Percentiles rank a stretch among this genome's conserved stretches.
phyloP scores from a whole-genome alignment of 108 stramenopile species.

The Pseudonitzschia delicatissima region DNA sequence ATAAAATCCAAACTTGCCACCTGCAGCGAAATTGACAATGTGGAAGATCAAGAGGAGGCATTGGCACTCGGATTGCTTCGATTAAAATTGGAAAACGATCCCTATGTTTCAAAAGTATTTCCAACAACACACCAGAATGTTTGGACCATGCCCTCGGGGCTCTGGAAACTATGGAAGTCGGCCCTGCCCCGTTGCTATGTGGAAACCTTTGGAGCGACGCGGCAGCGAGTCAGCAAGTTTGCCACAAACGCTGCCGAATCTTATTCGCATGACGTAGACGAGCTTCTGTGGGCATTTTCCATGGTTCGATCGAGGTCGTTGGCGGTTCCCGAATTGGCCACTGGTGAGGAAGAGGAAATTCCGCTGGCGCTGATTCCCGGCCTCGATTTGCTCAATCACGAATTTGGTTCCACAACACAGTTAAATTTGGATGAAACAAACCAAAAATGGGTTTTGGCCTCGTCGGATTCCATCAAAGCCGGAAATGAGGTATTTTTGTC shows the following conservation, averaged over 20 bases:
- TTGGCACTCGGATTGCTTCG: conserved; percentile 18
- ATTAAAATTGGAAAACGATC: conserved; percentile 8
- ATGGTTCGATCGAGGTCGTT: conserved; percentile 32
- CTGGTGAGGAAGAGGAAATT: not conserved
- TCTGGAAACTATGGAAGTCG: not conserved
- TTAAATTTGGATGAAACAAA: conserved; percentile 9
- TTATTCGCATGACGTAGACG: not conserved
- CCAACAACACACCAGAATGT: conserved; percentile 11
- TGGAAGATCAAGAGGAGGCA: conserved; percentile 15
- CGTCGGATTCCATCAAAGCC: conserved; percentile 18
- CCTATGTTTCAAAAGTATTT: conserved; percentile 21
- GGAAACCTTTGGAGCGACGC: conserved; percentile 28
- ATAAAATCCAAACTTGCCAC: not conserved
- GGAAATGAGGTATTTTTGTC: conserved; percentile 36
- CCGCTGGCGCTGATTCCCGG: conserved; percentile 36
- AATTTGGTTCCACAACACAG: conserved; percentile 13
- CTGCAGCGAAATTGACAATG: not conserved
- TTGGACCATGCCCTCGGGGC: conserved; percentile 17
- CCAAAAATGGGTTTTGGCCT: conserved; percentile 15
- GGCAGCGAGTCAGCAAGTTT: conserved; percentile 8
- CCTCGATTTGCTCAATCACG: conserved; percentile 32
- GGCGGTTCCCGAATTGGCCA: conserved; percentile 25
- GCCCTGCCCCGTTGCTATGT: conserved; percentile 27
- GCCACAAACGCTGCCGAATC: not conserved
- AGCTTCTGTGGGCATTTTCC: conserved; percentile 27